Base-by-base conservation (phyloP, 495 filamentous ascomycete genomes). In the Penicillium robsamsonii region DNA sequence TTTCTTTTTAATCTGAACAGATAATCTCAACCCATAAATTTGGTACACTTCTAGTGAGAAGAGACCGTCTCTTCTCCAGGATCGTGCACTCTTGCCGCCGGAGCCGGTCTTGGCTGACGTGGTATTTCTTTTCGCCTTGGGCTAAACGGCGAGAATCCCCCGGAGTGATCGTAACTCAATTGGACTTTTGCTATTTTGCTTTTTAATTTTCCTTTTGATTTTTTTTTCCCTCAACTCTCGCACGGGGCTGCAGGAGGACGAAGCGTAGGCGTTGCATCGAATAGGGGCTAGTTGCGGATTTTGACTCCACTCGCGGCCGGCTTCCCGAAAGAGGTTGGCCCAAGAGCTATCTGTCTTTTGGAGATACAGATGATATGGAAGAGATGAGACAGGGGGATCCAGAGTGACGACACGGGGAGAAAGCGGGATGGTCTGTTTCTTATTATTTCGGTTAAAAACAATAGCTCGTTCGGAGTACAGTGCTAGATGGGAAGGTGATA, bases 81-180 rank as follows among this genome's bases (percentile, higher is more conserved):
- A 53, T 43, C 27, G 40, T 53, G 50, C 50, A 44, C 40, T 53
- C 27, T 8, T 35, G 40, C 35, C 18, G 25, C 25, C 4, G 25
- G 25, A 30, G 33, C 18, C 29, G 30, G 42, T 15, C 67, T 72
- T 72, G 70, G 70, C 67, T 70, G 67, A 72, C 67, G 65, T 71
- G 57, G 53, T 54, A 43, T 56, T 44, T 59, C 6, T 27, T 27
- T 4, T 27, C 4, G 2, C 4, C 4, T 22, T 43, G 47, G 57
- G 57, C 49, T 46, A 48, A 67, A 64, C 64, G 55, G 65, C 62
- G 69, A 70, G 64, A 69, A 70, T 73, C 68, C 72, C 72, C 70
- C 72, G 63, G 71, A 69, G 65, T 69, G 30, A 59, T 59, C 52
- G 45, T 20, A 64, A 59, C 55, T 61, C 51, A 58, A 61, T 56